A percentile compares a stretch with the other conserved stretches of the same genome.
phyloP scores from a whole-genome alignment of 495 filamentous ascomycete species.

The Lepraria neglecta region DNA sequence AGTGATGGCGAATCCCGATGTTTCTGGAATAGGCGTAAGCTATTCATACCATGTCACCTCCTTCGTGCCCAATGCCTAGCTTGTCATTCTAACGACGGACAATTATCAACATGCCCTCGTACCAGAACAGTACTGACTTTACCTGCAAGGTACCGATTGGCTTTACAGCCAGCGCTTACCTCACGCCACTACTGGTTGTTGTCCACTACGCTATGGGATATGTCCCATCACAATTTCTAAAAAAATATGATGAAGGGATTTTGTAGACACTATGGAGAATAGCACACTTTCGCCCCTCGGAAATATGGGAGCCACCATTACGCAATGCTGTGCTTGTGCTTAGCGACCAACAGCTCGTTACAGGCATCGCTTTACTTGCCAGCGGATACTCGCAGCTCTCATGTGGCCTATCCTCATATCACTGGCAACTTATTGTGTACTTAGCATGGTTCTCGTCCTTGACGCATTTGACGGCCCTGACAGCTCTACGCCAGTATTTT shows the following conservation, averaged over 20 bases:
- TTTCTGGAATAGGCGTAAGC: neutral
- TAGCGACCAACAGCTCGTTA: slow-evolving; percentile 26
- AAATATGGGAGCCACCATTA: neutral
- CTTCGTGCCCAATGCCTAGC: neutral
- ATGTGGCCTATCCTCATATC: slow-evolving; percentile 30
- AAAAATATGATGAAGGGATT: neutral
- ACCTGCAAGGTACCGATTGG: slow-evolving; percentile 3
- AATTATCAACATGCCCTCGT: no score
- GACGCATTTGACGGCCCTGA: slow-evolving; percentile 36
- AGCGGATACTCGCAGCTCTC: slow-evolving; percentile 23
- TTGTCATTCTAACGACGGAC: neutral
- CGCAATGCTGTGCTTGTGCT: slow-evolving; percentile 9
- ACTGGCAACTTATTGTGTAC: slow-evolving; percentile 37
- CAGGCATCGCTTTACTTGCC: slow-evolving; percentile 26
- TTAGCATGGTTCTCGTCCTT: slow-evolving; percentile 40
- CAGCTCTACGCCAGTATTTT: slow-evolving; percentile 28
- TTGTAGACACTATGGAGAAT: neutral
- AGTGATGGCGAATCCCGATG: neutral
- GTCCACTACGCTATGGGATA: neutral
- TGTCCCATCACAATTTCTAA: neutral
- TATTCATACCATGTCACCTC: neutral
- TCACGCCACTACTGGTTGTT: neutral
- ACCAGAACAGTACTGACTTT: neutral
- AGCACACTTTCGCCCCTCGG: neutral
- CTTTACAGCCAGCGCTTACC: slow-evolving; percentile 6